Evolutionary conservation across 345 rosid species (phyloP), one percentile per base, ranked within the genome.

Genomic region (Citrus maxima): DNA sequence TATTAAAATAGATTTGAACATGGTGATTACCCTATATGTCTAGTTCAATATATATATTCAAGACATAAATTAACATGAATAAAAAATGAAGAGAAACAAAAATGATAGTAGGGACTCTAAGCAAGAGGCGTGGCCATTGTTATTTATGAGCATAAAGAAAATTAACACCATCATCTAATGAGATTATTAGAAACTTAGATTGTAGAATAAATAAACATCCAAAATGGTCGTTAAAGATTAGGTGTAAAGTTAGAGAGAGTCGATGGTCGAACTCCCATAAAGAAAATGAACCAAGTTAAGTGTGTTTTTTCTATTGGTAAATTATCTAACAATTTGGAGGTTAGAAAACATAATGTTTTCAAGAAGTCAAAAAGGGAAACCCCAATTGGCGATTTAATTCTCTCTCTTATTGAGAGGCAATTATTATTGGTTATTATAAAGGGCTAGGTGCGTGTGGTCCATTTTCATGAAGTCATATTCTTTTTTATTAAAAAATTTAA

Each of bases 331-430:
- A 71, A 74, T 73, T 78, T 72, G 62, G 59, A 21, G 7, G 55
- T 38, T 54, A 19, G 10, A 37, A 55, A 30, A 74, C 68, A 63
- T 12, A 28, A 22, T 81, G 59, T 34, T 55, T 22, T 71, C 77
- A 64, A 80, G 35, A 86, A 82, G 88, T 86, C 87, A 85, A 86
- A 82, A 79, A 40, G 68, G 59, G 32, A 10, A 37, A 38, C 22
- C 54, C 25, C 16, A 24, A 10, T 32, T 2, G 60, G 38, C 40
- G 16, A 51, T 73, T 27, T 30, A 71, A n/a, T 19, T 3, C 56
- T 34, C 56, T 38, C 55, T 76, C n/a, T 34, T 60, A 35, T 66
- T 32, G 66, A 70, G 64, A 83, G 78, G 61, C 66, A 72, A 81
- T 77, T 61, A 73, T 83, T 60, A 16, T 24, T 72, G 55, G 10